These are phyloP conservation scores for Pestalotiopsis fici DNA, from an alignment of 2,329 filamentous ascomycete species.

Conservation along the genomic window DNA sequence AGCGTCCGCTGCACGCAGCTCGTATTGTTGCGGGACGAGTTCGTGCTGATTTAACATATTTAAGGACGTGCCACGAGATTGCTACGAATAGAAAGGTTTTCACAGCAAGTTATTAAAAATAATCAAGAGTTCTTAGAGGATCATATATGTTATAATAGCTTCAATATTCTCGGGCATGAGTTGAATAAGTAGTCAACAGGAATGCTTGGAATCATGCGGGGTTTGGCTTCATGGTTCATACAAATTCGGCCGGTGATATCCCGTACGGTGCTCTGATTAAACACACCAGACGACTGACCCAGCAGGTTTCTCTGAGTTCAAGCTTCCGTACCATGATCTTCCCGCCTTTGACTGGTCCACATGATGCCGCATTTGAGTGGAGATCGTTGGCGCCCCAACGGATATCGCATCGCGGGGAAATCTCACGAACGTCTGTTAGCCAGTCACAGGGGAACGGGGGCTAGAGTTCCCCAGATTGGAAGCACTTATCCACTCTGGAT, in stretches of 20 bases:
- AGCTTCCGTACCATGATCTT: background rate
- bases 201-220: background rate
- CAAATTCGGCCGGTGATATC: background rate
- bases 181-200: background rate
- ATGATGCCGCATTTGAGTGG: background rate
- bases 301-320: background rate
- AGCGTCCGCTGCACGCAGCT: constrained; percentile 13
- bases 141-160: too few species aligned
- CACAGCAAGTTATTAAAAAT: background rate
- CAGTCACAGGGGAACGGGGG: background rate
- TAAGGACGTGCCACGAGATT: background rate
- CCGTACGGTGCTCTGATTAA: background rate
- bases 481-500: background rate
- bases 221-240: background rate
- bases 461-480: background rate
- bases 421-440: background rate
- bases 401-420: background rate
- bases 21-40: constrained; percentile 26
- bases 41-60: constrained; percentile 20
- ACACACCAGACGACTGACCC: background rate
- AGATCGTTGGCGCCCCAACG: background rate
- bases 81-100: background rate
- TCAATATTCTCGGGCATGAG: too few species aligned
- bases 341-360: background rate
- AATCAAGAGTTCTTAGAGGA: too few species aligned